Evolutionary conservation across 2,329 filamentous ascomycete species (phyloP).

Genomic region (Fusarium illudens): DNA sequence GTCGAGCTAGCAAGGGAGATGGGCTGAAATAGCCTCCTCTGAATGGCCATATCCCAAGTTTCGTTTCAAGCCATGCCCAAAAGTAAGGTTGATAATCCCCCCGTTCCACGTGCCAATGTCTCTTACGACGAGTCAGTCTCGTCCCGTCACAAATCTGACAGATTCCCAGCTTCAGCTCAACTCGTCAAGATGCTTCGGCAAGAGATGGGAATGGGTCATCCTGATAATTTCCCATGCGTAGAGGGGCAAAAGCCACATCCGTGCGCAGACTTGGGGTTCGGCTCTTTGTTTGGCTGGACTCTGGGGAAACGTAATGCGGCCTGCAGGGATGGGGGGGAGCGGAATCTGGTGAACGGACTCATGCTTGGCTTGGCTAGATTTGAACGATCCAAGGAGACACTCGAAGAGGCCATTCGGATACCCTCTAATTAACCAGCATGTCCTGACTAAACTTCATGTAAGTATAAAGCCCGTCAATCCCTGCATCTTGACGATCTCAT

Average conservation of each 20-base stretch:
- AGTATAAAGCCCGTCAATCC: neutral
- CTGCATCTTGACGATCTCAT: neutral
- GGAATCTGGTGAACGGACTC: neutral
- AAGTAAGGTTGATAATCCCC: neutral
- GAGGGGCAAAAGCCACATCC: neutral
- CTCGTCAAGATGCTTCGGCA: neutral
- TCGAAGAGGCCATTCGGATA: neutral
- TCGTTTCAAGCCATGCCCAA: neutral
- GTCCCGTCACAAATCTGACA: neutral
- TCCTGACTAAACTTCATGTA: neutral
- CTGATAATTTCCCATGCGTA: conserved; percentile 5
- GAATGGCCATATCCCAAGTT: neutral
- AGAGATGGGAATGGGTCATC: neutral
- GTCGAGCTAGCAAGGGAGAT: neutral
- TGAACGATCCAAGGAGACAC: neutral
- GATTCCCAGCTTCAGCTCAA: neutral
- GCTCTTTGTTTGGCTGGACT: neutral
- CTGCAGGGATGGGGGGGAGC: neutral
- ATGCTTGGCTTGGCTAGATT: neutral
- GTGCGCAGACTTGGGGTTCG: neutral
- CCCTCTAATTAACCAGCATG: neutral
- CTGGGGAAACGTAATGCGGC: neutral
- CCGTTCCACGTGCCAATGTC: neutral
- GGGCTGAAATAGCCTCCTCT: neutral
- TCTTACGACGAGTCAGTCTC: neutral